phyloP scores from a whole-genome alignment of 1,284 basidiomycete species.

The Ustilago esculenta region DNA sequence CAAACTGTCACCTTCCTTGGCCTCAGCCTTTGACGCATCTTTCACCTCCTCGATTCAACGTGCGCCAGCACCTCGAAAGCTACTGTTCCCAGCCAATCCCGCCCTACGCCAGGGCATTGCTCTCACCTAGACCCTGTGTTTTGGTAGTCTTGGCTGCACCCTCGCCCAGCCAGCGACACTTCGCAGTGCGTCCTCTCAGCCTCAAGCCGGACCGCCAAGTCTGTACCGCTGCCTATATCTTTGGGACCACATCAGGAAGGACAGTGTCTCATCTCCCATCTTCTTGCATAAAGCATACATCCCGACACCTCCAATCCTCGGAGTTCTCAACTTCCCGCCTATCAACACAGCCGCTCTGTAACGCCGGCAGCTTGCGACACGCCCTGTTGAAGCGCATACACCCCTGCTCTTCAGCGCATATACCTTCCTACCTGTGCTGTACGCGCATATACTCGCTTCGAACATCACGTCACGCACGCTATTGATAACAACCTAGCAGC shows the following conservation, averaged over 20 bases:
- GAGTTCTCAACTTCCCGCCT: neutral
- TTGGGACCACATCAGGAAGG: neutral
- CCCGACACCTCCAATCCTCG: neutral
- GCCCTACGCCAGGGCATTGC: no score
- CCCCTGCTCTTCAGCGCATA: conserved; percentile 7
- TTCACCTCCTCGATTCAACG: neutral
- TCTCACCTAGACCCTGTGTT: no score
- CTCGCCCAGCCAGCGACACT: no score
- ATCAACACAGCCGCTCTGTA: neutral
- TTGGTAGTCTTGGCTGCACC: no score
- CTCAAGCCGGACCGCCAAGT: no score
- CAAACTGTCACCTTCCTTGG: conserved; percentile 14
- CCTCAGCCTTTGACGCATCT: conserved; percentile 1
- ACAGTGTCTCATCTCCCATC: neutral
- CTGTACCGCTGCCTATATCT: no score
- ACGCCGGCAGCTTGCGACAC: neutral
- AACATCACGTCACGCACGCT: neutral
- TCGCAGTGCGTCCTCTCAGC: no score
- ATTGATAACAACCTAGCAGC: no score
- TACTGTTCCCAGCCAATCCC: no score
- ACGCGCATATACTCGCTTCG: conserved; percentile 11
- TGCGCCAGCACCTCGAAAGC: no score
- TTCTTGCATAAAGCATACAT: neutral
- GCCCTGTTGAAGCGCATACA: conserved; percentile 10
- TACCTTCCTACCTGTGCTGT: neutral